Evolutionary conservation across 2,329 filamentous ascomycete genomes (phyloP).

Genomic region (Hypoxylon sp.): DNA sequence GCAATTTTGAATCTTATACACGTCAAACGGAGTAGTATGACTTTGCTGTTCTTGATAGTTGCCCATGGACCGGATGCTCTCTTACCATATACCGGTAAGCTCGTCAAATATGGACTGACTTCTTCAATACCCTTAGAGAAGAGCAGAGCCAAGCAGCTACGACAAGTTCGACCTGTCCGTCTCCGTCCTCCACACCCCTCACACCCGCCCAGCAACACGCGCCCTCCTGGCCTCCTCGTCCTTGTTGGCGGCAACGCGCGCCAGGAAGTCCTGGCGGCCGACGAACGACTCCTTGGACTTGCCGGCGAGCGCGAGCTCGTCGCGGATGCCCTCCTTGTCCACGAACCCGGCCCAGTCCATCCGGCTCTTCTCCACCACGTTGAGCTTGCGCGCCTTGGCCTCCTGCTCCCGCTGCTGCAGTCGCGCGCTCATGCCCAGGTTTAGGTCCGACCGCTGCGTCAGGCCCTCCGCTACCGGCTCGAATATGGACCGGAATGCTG

Average conservation of each 20-base stretch:
- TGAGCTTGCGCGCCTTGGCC: constrained; percentile 69
- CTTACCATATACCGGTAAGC: neutral
- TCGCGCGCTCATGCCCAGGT: constrained; percentile 61
- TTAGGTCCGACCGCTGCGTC: constrained; percentile 61
- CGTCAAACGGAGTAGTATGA: too few species aligned
- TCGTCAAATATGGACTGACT: neutral
- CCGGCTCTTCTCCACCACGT: constrained; percentile 74
- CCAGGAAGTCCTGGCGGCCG: constrained; percentile 70
- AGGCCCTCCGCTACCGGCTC: constrained; percentile 61
- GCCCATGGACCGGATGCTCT: too few species aligned
- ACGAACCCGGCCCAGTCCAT: constrained; percentile 79
- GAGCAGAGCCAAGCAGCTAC: neutral
- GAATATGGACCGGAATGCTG: constrained; percentile 68
- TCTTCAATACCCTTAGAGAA: neutral
- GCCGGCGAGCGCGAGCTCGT: constrained; percentile 71
- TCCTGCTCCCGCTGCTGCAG: constrained; percentile 57
- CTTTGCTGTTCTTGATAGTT: too few species aligned
- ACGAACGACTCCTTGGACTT: constrained; percentile 71
- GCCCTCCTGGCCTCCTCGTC: constrained; percentile 67
- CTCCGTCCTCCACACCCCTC: constrained; percentile 27
- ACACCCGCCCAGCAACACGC: constrained; percentile 53
- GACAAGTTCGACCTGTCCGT: neutral
- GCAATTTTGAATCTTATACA: too few species aligned
- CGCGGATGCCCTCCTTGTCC: constrained; percentile 74
- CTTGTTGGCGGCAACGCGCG: constrained; percentile 67